Evolutionary conservation across 2,329 filamentous ascomycete species (phyloP).

Genomic region (Pseudodiploospora longispora): DNA sequence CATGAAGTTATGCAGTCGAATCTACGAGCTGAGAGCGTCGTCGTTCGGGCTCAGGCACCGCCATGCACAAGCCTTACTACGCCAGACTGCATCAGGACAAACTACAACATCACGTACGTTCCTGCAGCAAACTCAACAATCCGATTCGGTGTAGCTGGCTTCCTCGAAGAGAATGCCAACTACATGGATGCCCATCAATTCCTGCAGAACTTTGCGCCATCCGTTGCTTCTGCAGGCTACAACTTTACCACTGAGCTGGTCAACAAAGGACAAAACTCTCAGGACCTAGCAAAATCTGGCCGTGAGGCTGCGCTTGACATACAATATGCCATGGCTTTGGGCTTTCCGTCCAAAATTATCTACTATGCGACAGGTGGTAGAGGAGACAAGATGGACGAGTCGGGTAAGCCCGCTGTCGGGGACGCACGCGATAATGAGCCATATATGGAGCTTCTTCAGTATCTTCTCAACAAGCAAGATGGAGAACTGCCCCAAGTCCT

Average conservation of each 20-base stretch:
- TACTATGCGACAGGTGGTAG: conserved; percentile 40
- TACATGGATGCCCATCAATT: conserved; percentile 34
- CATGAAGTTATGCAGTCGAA: conserved; percentile 15
- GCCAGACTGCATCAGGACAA: conserved; percentile 32
- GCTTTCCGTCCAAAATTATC: conserved; percentile 34
- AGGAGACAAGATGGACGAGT: conserved; percentile 30
- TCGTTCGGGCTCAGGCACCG: not conserved
- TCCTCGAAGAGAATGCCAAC: conserved; percentile 40
- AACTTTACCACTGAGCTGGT: conserved; percentile 33
- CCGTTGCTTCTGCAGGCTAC: conserved; percentile 26
- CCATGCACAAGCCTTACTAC: conserved; percentile 17
- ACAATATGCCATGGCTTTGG: conserved; percentile 38
- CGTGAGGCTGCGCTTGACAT: conserved; percentile 41
- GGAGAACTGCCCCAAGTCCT: conserved; percentile 45
- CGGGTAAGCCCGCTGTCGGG: conserved; percentile 25
- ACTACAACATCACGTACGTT: conserved; percentile 38
- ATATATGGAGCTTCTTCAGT: conserved; percentile 45
- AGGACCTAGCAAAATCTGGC: conserved; percentile 28
- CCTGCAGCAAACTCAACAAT: conserved; percentile 23
- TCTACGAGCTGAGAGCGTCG: not conserved
- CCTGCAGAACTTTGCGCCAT: conserved; percentile 26
- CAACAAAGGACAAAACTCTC: conserved; percentile 37
- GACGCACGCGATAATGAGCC: conserved; percentile 43
- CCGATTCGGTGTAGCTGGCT: conserved; percentile 39
- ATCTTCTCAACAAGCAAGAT: conserved; percentile 37